phyloP scores from a whole-genome alignment of 2,329 filamentous ascomycete species.

The Arthroderma uncinatum region DNA sequence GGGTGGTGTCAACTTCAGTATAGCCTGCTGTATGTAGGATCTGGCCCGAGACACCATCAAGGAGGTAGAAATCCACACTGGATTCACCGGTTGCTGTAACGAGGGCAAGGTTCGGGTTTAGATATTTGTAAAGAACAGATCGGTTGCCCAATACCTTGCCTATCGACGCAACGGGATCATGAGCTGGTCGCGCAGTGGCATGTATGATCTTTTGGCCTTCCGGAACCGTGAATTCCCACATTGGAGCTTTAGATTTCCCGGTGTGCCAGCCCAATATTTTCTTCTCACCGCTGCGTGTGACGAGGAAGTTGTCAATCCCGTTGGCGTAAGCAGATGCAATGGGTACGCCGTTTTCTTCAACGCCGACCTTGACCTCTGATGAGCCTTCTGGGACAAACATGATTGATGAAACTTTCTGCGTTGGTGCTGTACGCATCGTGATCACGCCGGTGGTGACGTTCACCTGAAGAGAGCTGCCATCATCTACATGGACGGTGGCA shows the following conservation, averaged over 20 bases:
- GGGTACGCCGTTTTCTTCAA: constrained; percentile 28
- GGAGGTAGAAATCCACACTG: constrained; percentile 60
- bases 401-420: constrained; percentile 24
- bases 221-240: constrained; percentile 64
- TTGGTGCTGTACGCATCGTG: constrained; percentile 23
- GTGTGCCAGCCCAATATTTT: constrained; percentile 35
- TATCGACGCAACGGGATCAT: constrained; percentile 88
- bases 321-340: constrained; percentile 21
- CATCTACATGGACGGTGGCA: constrained; percentile 48
- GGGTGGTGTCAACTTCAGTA: constrained; percentile 58
- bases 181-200: constrained; percentile 56
- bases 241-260: constrained; percentile 32
- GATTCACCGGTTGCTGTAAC: constrained; percentile 56
- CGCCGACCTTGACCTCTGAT: constrained; percentile 22
- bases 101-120: constrained; percentile 76
- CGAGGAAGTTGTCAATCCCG: constrained; percentile 27
- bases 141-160: constrained; percentile 86
- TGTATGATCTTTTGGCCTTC: constrained; percentile 56
- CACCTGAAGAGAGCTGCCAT: constrained; percentile 50
- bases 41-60: constrained; percentile 78
- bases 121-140: constrained; percentile 92
- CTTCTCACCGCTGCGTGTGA: constrained; percentile 33
- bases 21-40: constrained; percentile 63
- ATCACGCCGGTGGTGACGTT: constrained; percentile 36
- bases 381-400: constrained; percentile 22